Evolutionary conservation across 257 asterid genomes (phyloP).

Genomic region (Echium plantagineum): DNA sequence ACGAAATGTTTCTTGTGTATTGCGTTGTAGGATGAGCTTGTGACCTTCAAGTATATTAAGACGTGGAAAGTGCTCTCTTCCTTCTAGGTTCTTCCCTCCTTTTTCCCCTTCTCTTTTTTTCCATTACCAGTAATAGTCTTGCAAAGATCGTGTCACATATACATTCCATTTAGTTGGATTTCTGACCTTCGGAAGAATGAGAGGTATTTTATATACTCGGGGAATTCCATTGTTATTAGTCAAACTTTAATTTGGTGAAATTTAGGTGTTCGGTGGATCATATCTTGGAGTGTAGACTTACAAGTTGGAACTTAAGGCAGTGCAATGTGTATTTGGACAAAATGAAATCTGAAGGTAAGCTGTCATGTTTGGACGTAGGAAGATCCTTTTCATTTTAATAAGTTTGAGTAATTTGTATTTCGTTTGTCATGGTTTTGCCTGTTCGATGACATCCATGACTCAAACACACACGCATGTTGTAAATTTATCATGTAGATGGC

Average conservation of each 20-base stretch:
- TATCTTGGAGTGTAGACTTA: constrained; percentile 25
- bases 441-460: not conserved
- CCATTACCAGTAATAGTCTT: not conserved
- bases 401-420: not conserved
- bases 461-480: not conserved
- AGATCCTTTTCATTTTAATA: constrained; percentile 6
- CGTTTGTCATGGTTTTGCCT: not conserved
- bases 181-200: constrained; percentile 7
- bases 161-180: not conserved
- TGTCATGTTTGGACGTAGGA: constrained; percentile 12
- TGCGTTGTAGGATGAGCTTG: not conserved
- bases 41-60: not conserved
- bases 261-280: constrained; percentile 27
- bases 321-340: constrained; percentile 16
- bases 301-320: constrained; percentile 21
- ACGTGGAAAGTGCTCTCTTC: not conserved
- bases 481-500: not conserved
- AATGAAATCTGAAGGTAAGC: constrained; percentile 21
- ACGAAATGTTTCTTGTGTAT: not conserved
- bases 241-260: constrained; percentile 17
- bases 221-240: constrained; percentile 10
- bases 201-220: constrained; percentile 4
- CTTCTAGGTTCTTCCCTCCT: not conserved
- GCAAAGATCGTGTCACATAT: not conserved
- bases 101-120: not conserved